phyloP scores from a whole-genome alignment of 2,329 filamentous ascomycete species.

The Plenodomus biglobosus region DNA sequence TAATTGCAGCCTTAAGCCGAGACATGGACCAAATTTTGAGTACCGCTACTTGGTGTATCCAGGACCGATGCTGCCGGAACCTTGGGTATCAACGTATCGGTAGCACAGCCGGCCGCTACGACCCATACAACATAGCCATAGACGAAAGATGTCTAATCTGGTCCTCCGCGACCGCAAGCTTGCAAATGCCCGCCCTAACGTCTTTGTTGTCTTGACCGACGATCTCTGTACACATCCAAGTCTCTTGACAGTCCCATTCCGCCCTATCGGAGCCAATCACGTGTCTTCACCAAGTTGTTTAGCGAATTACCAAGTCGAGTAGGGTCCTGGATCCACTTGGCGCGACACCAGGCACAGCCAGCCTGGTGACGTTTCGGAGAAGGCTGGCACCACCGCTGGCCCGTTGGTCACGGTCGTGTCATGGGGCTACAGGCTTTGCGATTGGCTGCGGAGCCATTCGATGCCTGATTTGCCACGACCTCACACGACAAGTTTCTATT shows the following conservation, averaged over 20 bases:
- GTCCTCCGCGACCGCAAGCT: not conserved
- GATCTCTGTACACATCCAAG: conserved; percentile 14
- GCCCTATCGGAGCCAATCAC: conserved; percentile 14
- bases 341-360: conserved; percentile 26
- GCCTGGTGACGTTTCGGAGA: conserved; percentile 23
- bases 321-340: conserved; percentile 16
- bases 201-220: conserved; percentile 3
- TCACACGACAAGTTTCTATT: conserved; percentile 24
- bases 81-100: conserved; percentile 1
- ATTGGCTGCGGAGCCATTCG: conserved; percentile 5
- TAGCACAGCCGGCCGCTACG: conserved; percentile 25
- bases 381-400: conserved; percentile 6
- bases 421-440: not conserved
- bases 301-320: conserved; percentile 17
- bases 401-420: not conserved
- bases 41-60: conserved; percentile 1
- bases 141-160: conserved; percentile 3
- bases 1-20: conserved; percentile 11
- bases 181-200: not conserved
- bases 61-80: conserved; percentile 2
- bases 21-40: conserved; percentile 3
- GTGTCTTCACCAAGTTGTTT: conserved; percentile 23
- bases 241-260: conserved; percentile 16
- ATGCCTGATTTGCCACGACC: not conserved
- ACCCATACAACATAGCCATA: conserved; percentile 13